These are phyloP conservation scores for Aspergillus saccharolyticus DNA, from an alignment of 495 filamentous ascomycete genomes.

Conservation along the genomic window DNA sequence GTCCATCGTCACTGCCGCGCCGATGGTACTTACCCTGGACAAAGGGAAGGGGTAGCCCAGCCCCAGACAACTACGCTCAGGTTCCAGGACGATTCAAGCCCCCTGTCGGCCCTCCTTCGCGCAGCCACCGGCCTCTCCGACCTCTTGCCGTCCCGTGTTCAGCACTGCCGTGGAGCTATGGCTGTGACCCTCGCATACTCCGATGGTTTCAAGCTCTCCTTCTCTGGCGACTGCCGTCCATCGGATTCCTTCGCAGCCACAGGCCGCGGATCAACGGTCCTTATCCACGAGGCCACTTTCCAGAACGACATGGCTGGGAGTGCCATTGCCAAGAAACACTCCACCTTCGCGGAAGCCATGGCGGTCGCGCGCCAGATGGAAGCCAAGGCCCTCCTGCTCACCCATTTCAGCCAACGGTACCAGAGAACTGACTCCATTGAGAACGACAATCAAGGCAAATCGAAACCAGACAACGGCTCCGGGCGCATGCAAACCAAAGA, in stretches of 20 bases:
- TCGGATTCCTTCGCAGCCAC: constrained; percentile 62
- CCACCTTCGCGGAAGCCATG: constrained; percentile 78
- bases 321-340: constrained; percentile 85
- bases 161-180: constrained; percentile 73
- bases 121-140: constrained; percentile 40
- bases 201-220: constrained; percentile 77
- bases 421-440: constrained; percentile 57
- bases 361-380: constrained; percentile 70
- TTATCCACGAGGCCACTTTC: constrained; percentile 96
- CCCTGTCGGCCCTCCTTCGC: constrained; percentile 33
- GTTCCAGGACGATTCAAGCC: constrained; percentile 24
- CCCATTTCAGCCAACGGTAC: constrained; percentile 96
- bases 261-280: constrained; percentile 67
- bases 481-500: constrained; percentile 12
- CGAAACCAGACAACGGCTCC: constrained; percentile 3
- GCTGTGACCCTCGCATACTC: constrained; percentile 75
- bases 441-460: neutral
- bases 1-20: constrained; percentile 27
- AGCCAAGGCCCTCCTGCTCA: constrained; percentile 70
- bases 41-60: neutral
- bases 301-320: constrained; percentile 74
- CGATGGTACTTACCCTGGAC: constrained; percentile 27
- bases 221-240: constrained; percentile 89
- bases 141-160: constrained; percentile 54
- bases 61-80: constrained; percentile 19